Percentiles rank a stretch among this genome's conserved stretches.
phyloP scores from a whole-genome alignment of 495 filamentous ascomycete species.

The Podospora fimiseda region DNA sequence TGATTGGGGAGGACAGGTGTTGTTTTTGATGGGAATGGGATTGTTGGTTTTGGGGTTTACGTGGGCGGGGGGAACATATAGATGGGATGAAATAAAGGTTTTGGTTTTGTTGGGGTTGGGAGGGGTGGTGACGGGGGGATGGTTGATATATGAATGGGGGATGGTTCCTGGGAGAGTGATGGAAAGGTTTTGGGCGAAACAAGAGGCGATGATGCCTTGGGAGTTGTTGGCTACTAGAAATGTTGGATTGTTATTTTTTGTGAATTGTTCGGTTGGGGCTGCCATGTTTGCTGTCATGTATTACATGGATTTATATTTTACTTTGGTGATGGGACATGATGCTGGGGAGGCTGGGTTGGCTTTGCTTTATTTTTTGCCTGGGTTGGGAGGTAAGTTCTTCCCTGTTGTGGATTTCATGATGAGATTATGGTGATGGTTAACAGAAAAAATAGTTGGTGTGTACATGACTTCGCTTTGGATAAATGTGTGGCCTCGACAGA shows the following conservation, averaged over 20 bases:
- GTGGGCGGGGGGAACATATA: slow-evolving; percentile 53
- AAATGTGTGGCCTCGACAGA: slow-evolving; percentile 52
- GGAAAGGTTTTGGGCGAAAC: slow-evolving; percentile 37
- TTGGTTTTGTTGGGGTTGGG: slow-evolving; percentile 48
- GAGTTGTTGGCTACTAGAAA: slow-evolving; percentile 45
- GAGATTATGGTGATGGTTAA: neutral
- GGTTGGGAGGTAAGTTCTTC: slow-evolving; percentile 33
- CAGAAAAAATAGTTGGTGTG: slow-evolving; percentile 35
- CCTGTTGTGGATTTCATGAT: neutral
- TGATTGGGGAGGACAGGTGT: slow-evolving; percentile 48
- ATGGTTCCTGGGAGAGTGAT: slow-evolving; percentile 44
- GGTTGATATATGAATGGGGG: slow-evolving; percentile 49
- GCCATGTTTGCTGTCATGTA: slow-evolving; percentile 51
- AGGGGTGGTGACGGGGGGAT: slow-evolving; percentile 37
- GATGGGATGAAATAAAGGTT: slow-evolving; percentile 45
- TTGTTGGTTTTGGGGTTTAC: slow-evolving; percentile 52
- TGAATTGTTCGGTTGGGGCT: slow-evolving; percentile 50
- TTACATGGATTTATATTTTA: slow-evolving; percentile 56
- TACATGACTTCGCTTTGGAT: slow-evolving; percentile 49
- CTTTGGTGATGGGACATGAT: slow-evolving; percentile 41
- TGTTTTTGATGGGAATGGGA: slow-evolving; percentile 55
- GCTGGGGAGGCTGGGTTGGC: slow-evolving; percentile 45
- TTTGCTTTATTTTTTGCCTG: slow-evolving; percentile 42
- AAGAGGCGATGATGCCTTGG: slow-evolving; percentile 53
- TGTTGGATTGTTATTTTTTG: slow-evolving; percentile 43